Base-by-base conservation (phyloP, 2,329 filamentous ascomycete genomes). In the Colletotrichum lini region DNA sequence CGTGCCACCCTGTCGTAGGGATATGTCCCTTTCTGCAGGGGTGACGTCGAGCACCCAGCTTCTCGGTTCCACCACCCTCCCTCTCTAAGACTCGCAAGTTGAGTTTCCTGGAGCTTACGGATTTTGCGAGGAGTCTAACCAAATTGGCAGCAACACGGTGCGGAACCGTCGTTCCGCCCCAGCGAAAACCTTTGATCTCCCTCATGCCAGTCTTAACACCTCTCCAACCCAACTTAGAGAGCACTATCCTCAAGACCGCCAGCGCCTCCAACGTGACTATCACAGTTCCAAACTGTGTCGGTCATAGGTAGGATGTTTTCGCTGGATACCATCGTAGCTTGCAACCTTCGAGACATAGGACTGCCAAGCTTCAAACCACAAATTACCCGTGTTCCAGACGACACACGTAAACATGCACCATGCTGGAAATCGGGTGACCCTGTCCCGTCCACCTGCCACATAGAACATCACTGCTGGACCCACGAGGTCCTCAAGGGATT, bases 41-140 rank as follows among this genome's bases (percentile, higher is more conserved):
- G 40, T 70, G 53, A 63, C 45, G 58, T 68, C 65, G 52, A 47
- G 50, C 50, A 68, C 58, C 68, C 68, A 71, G 65, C 58, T 54
- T 57, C 44, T 68, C 65, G 65, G 68, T 63, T 63, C 18, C 54
- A 38, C 50, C 50, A 58, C 57, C 38, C 56, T 44, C 35, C 18
- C 38, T 54, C 38, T 52, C 57, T 56, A n/a, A 61, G 45, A 53
- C 54, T 60, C n/a, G 44, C 49, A 44, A 45, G n/a, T 53, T 10
- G 26, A 16, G 13, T 44, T 69, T 45, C 40, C 44, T 9, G 44
- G 58, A 40, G 30, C 44, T 10, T 23, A 18, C 35, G 8, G 26
- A 63, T 59, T 44, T 23, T 50, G 59, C 65, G 26, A 49, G 38
- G 18, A 67, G 65, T n/a, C 35, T 44, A 54, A 42, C 65, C 60